Evolutionary conservation across 805 yeast genomes (phyloP).

Genomic region (Saccharomycopsis schoenii): DNA sequence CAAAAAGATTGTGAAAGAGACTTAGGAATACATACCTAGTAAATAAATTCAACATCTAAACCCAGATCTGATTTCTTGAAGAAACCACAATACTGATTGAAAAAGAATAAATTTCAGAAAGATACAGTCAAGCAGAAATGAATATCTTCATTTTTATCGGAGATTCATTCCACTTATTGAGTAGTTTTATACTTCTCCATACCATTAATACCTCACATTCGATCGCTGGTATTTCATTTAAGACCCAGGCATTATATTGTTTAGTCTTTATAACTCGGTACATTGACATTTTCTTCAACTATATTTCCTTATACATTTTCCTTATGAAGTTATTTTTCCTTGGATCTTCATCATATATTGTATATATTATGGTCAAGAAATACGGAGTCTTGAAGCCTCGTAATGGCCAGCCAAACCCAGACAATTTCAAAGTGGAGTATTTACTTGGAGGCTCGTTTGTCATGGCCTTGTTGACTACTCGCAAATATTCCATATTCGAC

Average conservation of each 20-base stretch:
- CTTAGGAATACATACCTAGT: neutral
- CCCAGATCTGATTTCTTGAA: too few relatives aligned
- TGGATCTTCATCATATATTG: slow-evolving; percentile 61
- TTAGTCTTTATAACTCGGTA: slow-evolving; percentile 68
- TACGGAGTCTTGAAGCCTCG: slow-evolving; percentile 38
- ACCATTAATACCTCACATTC: slow-evolving; percentile 57
- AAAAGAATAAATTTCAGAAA: too few relatives aligned
- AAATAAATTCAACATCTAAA: neutral
- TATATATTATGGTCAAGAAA: slow-evolving; percentile 57
- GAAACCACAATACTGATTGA: too few relatives aligned
- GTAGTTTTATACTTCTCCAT: slow-evolving; percentile 65
- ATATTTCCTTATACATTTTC: slow-evolving; percentile 62
- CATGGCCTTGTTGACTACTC: slow-evolving; percentile 53
- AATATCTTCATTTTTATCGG: slow-evolving; percentile 44
- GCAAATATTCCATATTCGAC: slow-evolving; percentile 52
- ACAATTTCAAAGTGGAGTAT: slow-evolving; percentile 67
- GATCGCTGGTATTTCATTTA: slow-evolving; percentile 76
- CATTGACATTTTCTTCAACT: slow-evolving; percentile 47
- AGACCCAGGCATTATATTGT: slow-evolving; percentile 75
- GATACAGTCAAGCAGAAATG: slow-evolving; percentile 12
- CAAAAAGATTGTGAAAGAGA: neutral
- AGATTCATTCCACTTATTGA: slow-evolving; percentile 74
- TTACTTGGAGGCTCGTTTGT: slow-evolving; percentile 54
- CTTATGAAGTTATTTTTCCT: slow-evolving; percentile 78
- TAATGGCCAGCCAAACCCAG: slow-evolving; percentile 47